Evolutionary conservation across 2,329 filamentous ascomycete species (phyloP).

Genomic region (Colletotrichum sp.): DNA sequence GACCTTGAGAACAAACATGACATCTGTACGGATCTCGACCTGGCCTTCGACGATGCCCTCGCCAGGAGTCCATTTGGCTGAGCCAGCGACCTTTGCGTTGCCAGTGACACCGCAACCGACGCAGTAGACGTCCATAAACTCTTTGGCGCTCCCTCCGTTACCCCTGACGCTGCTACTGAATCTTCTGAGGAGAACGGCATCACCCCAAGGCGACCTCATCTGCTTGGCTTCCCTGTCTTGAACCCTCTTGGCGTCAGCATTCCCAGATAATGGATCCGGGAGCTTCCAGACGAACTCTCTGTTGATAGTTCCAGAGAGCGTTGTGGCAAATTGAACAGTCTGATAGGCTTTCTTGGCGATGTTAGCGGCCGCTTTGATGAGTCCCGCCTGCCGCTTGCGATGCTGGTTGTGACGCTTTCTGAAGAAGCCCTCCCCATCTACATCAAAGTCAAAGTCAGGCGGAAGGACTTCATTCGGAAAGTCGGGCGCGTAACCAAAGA

Average conservation of each 20-base stretch:
- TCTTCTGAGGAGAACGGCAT: constrained; percentile 30
- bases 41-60: constrained; percentile 29
- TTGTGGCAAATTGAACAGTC: neutral
- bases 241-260: constrained; percentile 16
- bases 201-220: constrained; percentile 32
- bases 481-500: neutral
- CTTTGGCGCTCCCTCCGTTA: neutral
- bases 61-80: constrained; percentile 23
- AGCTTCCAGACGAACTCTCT: constrained; percentile 24
- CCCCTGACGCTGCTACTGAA: constrained; percentile 22
- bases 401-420: neutral
- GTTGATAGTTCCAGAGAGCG: constrained; percentile 20
- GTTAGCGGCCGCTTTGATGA: neutral
- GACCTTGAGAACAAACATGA: constrained; percentile 30
- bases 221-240: constrained; percentile 24
- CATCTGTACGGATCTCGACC: constrained; percentile 27
- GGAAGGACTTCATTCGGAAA: neutral
- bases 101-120: constrained; percentile 34
- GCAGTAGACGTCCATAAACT: constrained; percentile 33
- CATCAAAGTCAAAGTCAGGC: neutral
- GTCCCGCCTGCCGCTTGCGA: neutral
- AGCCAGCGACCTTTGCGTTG: constrained; percentile 25
- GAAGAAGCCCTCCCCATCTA: neutral
- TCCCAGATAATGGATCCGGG: constrained; percentile 18
- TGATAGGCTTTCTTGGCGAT: neutral